Conservation (phyloP, 306 rosid species). For the Canavalia ensiformis region DNA sequence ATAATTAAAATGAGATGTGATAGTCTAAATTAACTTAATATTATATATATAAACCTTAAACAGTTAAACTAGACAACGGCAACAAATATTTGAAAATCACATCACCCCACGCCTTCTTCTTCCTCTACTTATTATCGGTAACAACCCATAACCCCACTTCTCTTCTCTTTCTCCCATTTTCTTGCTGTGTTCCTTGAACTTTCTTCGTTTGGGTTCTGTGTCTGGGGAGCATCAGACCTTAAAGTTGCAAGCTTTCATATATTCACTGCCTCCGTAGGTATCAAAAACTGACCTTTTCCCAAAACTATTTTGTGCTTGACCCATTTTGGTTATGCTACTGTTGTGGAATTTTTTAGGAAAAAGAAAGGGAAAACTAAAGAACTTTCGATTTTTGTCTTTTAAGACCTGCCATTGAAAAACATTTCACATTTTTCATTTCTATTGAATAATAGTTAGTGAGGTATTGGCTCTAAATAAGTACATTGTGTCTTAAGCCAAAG, state of each 20-base stretch:
- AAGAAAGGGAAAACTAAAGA: constrained; percentile 2
- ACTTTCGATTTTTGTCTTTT: constrained; percentile 8
- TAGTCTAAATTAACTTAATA: no score
- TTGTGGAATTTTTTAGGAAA: not conserved
- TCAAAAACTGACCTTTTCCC: not conserved
- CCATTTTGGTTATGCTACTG: not conserved
- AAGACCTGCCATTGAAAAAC: constrained; percentile 10
- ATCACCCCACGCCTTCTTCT: not conserved
- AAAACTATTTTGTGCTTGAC: not conserved
- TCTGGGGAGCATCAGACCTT: not conserved
- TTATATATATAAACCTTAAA: no score
- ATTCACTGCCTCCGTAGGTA: not conserved
- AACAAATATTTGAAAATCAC: not conserved
- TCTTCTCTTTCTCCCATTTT: not conserved
- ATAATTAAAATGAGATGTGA: no score
- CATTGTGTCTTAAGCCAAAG: not conserved
- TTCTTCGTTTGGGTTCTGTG: not conserved
- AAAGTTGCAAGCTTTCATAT: not conserved
- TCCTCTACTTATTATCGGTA: not conserved
- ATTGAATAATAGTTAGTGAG: not conserved
- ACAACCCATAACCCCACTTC: not conserved
- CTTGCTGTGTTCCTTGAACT: no score
- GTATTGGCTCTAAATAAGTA: constrained; percentile 10
- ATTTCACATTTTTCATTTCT: not conserved
- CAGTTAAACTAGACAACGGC: not conserved